These are phyloP conservation scores for Rhizopogon vulgaris DNA, from an alignment of 768 basidiomycete genomes.

Conservation along the genomic window DNA sequence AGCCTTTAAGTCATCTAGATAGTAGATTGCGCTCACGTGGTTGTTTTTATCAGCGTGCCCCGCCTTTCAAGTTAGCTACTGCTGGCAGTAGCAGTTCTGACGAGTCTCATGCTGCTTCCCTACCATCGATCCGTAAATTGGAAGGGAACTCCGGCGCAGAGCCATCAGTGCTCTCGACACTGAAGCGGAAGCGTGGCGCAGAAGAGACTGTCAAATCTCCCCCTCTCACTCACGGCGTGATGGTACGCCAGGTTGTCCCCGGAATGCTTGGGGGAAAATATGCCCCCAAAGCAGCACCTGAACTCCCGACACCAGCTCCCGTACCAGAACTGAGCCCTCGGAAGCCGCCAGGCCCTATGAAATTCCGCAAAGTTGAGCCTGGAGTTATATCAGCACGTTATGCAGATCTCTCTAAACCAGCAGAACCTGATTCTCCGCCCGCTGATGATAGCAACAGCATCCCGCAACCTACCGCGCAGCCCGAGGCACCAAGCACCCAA, in stretches of 20 bases:
- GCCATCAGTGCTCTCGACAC: slow-evolving; percentile 8
- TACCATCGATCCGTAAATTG: not conserved
- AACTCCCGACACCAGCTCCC: slow-evolving; percentile 2
- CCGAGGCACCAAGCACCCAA: not conserved
- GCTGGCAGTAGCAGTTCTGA: slow-evolving; percentile 12
- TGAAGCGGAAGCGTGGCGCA: slow-evolving; percentile 27
- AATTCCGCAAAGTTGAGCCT: slow-evolving; percentile 34
- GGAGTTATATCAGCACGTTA: slow-evolving; percentile 29
- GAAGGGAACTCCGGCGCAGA: not conserved
- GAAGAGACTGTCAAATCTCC: slow-evolving; percentile 9
- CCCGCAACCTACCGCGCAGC: not conserved
- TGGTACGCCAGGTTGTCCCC: slow-evolving; percentile 31
- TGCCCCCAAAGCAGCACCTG: slow-evolving; percentile 15
- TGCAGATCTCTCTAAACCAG: not conserved
- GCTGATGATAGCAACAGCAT: not conserved
- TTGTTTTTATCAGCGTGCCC: slow-evolving; percentile 3
- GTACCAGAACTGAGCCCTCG: slow-evolving; percentile 10
- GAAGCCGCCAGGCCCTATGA: slow-evolving; percentile 24
- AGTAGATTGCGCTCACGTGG: not conserved
- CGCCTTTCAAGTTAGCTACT: slow-evolving; percentile 7
- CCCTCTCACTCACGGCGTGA: slow-evolving; percentile 21
- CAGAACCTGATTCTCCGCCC: not conserved
- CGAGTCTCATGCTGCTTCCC: slow-evolving; percentile 3
- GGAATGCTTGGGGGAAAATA: slow-evolving; percentile 26
- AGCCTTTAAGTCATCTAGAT: not conserved